Conservation (phyloP, 495 filamentous ascomycete genomes). For the Talaromyces adpressus region DNA sequence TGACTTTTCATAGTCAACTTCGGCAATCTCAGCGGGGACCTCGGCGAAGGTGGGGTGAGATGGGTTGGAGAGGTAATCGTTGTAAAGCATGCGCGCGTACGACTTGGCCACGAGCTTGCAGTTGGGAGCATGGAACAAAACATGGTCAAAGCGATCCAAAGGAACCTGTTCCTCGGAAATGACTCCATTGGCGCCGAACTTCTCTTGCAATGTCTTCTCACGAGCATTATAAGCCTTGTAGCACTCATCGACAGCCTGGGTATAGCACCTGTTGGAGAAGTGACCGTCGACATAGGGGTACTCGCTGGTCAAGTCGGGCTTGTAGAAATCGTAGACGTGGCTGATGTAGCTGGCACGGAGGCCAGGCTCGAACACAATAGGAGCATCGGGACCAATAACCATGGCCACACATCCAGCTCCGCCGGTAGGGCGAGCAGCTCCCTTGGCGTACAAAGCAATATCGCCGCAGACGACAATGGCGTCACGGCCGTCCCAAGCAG, state of each 20-base stretch:
- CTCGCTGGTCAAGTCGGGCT: slow-evolving; percentile 95
- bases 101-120: slow-evolving; percentile 98
- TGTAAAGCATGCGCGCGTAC: slow-evolving; percentile 91
- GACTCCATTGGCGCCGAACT: slow-evolving; percentile 56
- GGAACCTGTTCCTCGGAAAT: slow-evolving; percentile 53
- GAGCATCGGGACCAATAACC: slow-evolving; percentile 88
- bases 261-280: slow-evolving; percentile 93
- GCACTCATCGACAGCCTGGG: slow-evolving; percentile 87
- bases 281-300: slow-evolving; percentile 97
- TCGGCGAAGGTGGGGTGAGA: slow-evolving; percentile 71
- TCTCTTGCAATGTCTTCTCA: slow-evolving; percentile 60
- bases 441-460: slow-evolving; percentile 97
- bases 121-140: slow-evolving; percentile 92
- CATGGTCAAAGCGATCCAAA: slow-evolving; percentile 91
- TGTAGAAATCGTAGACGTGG: slow-evolving; percentile 99
- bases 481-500: slow-evolving; percentile 92
- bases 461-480: slow-evolving; percentile 92
- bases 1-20: slow-evolving; percentile 78
- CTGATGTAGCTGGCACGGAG: slow-evolving; percentile 87
- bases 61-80: slow-evolving; percentile 83
- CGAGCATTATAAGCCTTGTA: slow-evolving; percentile 93
- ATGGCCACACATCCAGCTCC: slow-evolving; percentile 93
- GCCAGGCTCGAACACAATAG: slow-evolving; percentile 84
- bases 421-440: slow-evolving; percentile 88
- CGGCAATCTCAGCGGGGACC: slow-evolving; percentile 77